Conservation (phyloP, 306 rosid species). For the Vigna radiata region DNA sequence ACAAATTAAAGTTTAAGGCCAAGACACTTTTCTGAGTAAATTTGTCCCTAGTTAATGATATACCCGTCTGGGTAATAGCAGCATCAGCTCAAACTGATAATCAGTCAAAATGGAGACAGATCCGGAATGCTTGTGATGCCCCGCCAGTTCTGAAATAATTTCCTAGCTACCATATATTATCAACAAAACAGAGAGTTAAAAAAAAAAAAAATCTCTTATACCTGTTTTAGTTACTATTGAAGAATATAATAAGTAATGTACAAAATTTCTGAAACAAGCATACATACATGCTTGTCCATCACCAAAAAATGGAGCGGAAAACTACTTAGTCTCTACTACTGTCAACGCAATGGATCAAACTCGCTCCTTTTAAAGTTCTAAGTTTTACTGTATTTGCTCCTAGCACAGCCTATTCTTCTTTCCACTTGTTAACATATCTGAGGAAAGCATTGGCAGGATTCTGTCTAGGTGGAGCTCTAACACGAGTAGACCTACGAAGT, state of each 20-base stretch:
- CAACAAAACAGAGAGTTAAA: neutral
- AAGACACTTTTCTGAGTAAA: too few relatives aligned
- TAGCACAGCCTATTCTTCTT: slow-evolving; percentile 57
- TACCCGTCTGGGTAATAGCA: too few relatives aligned
- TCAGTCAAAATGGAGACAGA: too few relatives aligned
- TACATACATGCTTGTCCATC: slow-evolving; percentile 39
- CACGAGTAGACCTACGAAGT: slow-evolving; percentile 91
- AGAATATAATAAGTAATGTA: slow-evolving; percentile 39
- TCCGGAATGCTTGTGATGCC: too few relatives aligned
- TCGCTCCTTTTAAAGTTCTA: slow-evolving; percentile 8
- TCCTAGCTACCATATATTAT: neutral
- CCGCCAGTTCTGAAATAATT: neutral
- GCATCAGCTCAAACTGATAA: too few relatives aligned
- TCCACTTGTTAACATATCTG: slow-evolving; percentile 85
- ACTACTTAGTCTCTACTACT: slow-evolving; percentile 32
- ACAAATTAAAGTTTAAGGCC: too few relatives aligned
- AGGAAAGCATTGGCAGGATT: slow-evolving; percentile 84
- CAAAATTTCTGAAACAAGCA: slow-evolving; percentile 54
- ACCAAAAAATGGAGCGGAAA: slow-evolving; percentile 40
- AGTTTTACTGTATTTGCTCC: neutral
- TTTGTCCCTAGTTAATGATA: too few relatives aligned
- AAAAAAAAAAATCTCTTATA: neutral
- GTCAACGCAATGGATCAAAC: slow-evolving; percentile 30
- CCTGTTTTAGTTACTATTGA: slow-evolving; percentile 34
- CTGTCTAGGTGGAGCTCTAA: slow-evolving; percentile 88